Base-by-base conservation (phyloP, 2,329 filamentous ascomycete species). In the Hypoxylon sp. region DNA sequence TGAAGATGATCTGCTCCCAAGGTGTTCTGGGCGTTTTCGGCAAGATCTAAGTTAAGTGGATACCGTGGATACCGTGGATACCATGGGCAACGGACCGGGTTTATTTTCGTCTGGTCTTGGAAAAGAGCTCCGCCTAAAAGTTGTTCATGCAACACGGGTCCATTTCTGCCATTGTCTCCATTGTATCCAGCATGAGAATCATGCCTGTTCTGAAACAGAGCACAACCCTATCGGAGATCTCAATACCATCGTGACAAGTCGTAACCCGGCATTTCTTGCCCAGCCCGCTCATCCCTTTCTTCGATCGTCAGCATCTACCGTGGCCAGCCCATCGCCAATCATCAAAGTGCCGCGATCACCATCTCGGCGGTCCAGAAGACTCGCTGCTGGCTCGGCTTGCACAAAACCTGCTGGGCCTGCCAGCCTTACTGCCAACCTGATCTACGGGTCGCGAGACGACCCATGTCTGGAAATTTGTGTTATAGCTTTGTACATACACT, bases 201-300 rank as follows among this genome's bases (percentile, higher is more conserved):
- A 71, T 73, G 64, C 70, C 64, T 59, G 57, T 69, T 72, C 70
- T 73, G 71, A 73, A 73, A 73, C 71, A 67, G 44, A 68, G 30
- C 65, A 64, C 68, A 69, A 69, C 70, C 71, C 66, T 68, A 68
- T 68, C 66, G 66, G 66, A 68, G 63, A 68, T 68, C 63, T 66
- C 58, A 61, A 64, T 65, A 66, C 61, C 61, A 61, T 64, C 66
- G 64, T 64, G 67, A 63, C 49, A 38, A 67, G 57, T 53, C 46
- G 51, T 26, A 65, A 67, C 68, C 66, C 65, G 68, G 70, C 68
- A 70, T 58, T 61, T 67, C 52, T 58, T 51, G 56, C 59, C 50
- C 38, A 51, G 28, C 64, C 24, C 55, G 51, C 56, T 62, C 59
- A 61, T 70, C 65, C 63, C 59, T 69, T 70, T 68, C 56, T 54